Evolutionary conservation across 345 rosid genomes (phyloP).

Genomic region (Gynandropsis gynandra): DNA sequence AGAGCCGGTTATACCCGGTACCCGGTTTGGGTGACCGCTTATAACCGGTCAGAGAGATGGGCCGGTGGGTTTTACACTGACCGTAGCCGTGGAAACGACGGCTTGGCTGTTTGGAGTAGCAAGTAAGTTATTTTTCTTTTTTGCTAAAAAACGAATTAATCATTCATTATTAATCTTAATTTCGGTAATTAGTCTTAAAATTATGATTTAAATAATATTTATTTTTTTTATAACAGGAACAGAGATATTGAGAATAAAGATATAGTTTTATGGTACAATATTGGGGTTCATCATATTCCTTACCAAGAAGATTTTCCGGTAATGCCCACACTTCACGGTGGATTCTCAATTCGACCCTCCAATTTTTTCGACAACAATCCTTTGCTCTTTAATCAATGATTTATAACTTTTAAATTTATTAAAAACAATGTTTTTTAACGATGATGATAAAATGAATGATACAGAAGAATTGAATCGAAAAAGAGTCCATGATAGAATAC

Average conservation of each 20-base stretch:
- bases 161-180: not conserved
- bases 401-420: too few species aligned
- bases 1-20: slow-evolving; percentile 52
- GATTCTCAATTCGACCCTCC: slow-evolving; percentile 65
- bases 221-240: slow-evolving; percentile 38
- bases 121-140: slow-evolving; percentile 28
- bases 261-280: slow-evolving; percentile 67
- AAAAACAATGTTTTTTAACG: too few species aligned
- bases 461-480: too few species aligned
- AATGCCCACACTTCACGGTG: slow-evolving; percentile 54
- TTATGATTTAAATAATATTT: not conserved
- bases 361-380: slow-evolving; percentile 66
- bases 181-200: not conserved
- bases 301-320: slow-evolving; percentile 77
- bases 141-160: not conserved
- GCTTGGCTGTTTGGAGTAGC: slow-evolving; percentile 58
- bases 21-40: slow-evolving; percentile 72
- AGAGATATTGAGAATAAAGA: slow-evolving; percentile 60
- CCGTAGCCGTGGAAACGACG: slow-evolving; percentile 67
- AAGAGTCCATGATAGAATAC: too few species aligned
- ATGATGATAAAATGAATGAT: too few species aligned
- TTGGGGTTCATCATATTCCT: slow-evolving; percentile 75
- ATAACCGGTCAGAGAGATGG: slow-evolving; percentile 81
- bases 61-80: slow-evolving; percentile 67
- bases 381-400: slow-evolving; percentile 20